phyloP scores from a whole-genome alignment of 805 yeast genomes.

The Saturnispora serradocipensis region DNA sequence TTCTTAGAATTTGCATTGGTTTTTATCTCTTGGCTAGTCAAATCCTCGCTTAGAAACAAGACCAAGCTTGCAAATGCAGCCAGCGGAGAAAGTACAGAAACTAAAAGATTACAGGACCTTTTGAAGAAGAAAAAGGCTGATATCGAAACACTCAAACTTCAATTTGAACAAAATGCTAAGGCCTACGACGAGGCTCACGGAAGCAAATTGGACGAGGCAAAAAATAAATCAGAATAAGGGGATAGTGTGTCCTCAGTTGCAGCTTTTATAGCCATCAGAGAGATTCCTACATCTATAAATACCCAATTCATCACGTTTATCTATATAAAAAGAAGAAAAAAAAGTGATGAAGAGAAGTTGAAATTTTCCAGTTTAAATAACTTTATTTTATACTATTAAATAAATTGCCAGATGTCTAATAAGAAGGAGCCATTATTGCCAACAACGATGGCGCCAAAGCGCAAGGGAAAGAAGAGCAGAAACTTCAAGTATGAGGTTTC shows the following conservation, averaged over 20 bases:
- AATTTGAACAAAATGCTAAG: slow-evolving; percentile 17
- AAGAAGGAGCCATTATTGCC: background rate
- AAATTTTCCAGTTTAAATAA: background rate
- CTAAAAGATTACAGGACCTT: slow-evolving; percentile 27
- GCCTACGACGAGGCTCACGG: slow-evolving; percentile 14
- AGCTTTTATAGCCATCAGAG: background rate
- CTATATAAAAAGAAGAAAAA: background rate
- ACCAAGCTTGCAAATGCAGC: slow-evolving; percentile 15
- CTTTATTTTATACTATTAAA: background rate
- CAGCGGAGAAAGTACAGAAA: slow-evolving; percentile 9
- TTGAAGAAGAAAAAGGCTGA: slow-evolving; percentile 22
- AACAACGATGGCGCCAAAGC: slow-evolving; percentile 3
- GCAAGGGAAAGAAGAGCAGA: background rate
- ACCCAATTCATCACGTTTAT: slow-evolving; percentile 3
- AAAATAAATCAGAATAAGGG: slow-evolving; percentile 2
- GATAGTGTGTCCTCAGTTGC: background rate
- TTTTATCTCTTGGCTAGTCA: slow-evolving; percentile 36
- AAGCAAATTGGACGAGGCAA: background rate
- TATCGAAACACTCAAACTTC: slow-evolving; percentile 16
- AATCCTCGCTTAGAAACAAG: slow-evolving; percentile 34
- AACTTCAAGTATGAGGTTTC: slow-evolving; percentile 4
- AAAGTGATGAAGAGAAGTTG: background rate
- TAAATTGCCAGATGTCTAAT: background rate
- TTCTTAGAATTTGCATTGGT: slow-evolving; percentile 37
- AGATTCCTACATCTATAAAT: slow-evolving; percentile 4